Base-by-base conservation (phyloP, 1,284 basidiomycete species). In the Pascua sp. region DNA sequence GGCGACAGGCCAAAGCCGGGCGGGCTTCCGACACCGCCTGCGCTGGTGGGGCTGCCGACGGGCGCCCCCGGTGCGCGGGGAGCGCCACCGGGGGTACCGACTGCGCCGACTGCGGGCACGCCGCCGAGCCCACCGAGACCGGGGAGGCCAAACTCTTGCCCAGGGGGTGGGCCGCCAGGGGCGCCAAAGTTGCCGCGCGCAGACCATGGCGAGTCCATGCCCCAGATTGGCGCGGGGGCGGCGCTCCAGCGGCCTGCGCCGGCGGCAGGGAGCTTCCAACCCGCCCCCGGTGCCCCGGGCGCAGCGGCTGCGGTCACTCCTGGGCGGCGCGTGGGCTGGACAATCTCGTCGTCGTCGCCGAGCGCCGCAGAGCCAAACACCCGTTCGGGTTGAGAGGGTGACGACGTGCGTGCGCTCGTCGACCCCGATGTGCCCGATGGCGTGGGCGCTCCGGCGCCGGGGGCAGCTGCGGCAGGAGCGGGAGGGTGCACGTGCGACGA, bases 351-450 rank as follows among this genome's bases (percentile, higher is more conserved):
- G 45, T 72, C 70, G 40, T 47, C 67, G 39, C 70, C 70, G 7
- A 72, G 64, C n/a, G 70, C 70, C 10, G 70, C 70, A 1, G 70
- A 72, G 13, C 70, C 70, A 38, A 70, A 61, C 4, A 72, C 68
- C 52, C 66, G 62, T 13, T 68, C 70, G 11, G 68, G 68, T 37
- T 52, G 65, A 5, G 64, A 51, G 5, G 68, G 67, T 9, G 67
- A 68, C 11, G 53, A n/a, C 17, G 13, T 15, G 17, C 53, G 53
- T 36, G 42, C 45, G 15, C 43, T 44, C 46, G 16, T 42, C 37
- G n/a, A 47, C 24, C 24, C 24, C 24, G 24, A 32, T 32, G 24
- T 32, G 24, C 24, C 24, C 7, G 24, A 32, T 32, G 24, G 24
- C 51, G 42, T 50, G 17, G 42, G 51, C 17, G 57, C 49, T 43